phyloP scores from a whole-genome alignment of 1,284 basidiomycete genomes.

The Porogramme epimiltina region DNA sequence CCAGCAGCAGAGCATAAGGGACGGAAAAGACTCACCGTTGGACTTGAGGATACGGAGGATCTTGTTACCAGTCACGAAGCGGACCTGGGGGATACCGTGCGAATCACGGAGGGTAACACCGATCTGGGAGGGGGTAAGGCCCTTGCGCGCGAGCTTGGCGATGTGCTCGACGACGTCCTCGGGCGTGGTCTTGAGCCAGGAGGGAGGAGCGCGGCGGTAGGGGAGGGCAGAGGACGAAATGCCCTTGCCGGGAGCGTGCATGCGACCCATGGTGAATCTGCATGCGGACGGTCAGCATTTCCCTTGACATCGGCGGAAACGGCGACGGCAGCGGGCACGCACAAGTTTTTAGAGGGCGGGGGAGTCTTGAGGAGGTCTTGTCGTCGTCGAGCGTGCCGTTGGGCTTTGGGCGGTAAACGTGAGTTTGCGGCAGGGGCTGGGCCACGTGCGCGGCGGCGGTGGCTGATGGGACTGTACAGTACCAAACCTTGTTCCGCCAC shows the following conservation, averaged over 20 bases:
- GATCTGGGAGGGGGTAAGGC: constrained; percentile 97
- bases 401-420: constrained; percentile 31
- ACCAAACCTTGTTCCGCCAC: constrained; percentile 43
- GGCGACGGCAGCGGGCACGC: constrained; percentile 14
- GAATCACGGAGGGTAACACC: constrained; percentile 98
- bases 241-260: constrained; percentile 99
- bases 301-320: constrained; percentile 1
- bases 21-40: constrained; percentile 63
- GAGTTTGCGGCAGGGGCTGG: constrained; percentile 16
- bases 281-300: constrained; percentile 16
- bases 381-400: constrained; percentile 45
- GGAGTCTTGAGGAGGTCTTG: constrained; percentile 42
- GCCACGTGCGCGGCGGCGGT: constrained; percentile 41
- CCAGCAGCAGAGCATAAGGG: background rate
- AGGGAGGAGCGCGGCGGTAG: constrained; percentile 92
- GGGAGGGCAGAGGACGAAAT: constrained; percentile 98
- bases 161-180: constrained; percentile 97
- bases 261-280: constrained; percentile 79
- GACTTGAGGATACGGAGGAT: constrained; percentile 98
- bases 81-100: constrained; percentile 96
- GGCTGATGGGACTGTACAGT: constrained; percentile 43
- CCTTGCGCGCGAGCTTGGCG: constrained; percentile 96
- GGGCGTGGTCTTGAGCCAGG: constrained; percentile 96
- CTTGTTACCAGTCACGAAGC: constrained; percentile 99
- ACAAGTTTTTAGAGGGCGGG: constrained; percentile 38